Evolutionary conservation across 2,329 filamentous ascomycete species (phyloP).

Genomic region (Paraphaeosphaeria sporulosa): DNA sequence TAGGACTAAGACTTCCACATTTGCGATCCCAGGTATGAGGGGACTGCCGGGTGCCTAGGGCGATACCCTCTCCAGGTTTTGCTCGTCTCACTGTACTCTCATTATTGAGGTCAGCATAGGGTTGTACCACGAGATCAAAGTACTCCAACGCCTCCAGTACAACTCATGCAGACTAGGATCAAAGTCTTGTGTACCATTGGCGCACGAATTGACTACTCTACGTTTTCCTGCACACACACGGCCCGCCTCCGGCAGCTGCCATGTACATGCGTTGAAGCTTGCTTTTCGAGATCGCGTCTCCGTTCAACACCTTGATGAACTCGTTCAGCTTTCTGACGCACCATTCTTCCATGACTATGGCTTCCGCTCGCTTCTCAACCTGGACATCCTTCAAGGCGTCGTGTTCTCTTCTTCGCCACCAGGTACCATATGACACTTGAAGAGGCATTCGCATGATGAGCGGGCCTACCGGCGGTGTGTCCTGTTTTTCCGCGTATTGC

Average conservation of each 20-base stretch:
- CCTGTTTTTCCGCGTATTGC: conserved; percentile 17
- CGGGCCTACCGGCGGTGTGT: conserved; percentile 11
- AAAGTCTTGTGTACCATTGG: too few species aligned
- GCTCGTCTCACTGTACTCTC: too few species aligned
- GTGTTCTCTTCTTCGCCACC: conserved; percentile 13
- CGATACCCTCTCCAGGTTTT: too few species aligned
- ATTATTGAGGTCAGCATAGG: too few species aligned
- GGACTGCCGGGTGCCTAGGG: too few species aligned
- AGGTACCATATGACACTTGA: conserved; percentile 19
- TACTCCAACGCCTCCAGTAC: too few species aligned
- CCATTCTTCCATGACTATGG: not conserved
- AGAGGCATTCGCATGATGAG: conserved; percentile 14
- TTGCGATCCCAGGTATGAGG: too few species aligned
- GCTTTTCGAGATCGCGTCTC: not conserved
- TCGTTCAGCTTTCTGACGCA: not conserved
- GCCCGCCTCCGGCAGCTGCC: not conserved
- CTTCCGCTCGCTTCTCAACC: not conserved
- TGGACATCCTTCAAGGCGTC: not conserved
- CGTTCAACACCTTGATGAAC: conserved; percentile 2
- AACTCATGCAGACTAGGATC: too few species aligned
- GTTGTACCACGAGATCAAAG: too few species aligned
- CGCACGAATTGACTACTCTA: too few species aligned
- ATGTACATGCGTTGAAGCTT: conserved; percentile 4
- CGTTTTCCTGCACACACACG: not conserved
- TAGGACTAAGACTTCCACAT: too few species aligned